Evolutionary conservation across 1,284 basidiomycete genomes (phyloP), one percentile per base, ranked within the genome.

Genomic region (Ustilago hordei): DNA sequence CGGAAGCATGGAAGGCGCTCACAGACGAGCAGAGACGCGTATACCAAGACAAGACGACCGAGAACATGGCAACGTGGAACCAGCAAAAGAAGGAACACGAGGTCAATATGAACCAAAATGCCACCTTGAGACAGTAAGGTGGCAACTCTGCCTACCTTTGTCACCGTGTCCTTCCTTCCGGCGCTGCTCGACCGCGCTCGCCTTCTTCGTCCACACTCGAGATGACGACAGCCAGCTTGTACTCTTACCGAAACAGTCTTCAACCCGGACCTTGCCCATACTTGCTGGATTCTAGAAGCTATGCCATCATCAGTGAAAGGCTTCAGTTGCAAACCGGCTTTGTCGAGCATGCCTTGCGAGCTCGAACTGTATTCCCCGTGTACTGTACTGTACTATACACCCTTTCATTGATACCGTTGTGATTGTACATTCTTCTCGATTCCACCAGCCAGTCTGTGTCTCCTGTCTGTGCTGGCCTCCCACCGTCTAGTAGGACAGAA

Each of bases 31-130:
- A 83, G 60, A 60, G 77, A 36, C 68, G 69, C 19, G 72, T 81
- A 19, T 81, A 81, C 47, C 75, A 81, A 55, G 80, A 81, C 57
- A 78, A 80, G 72, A 81, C 80, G 36, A 70, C 71, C 19, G 80
- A 81, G 55, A 73, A 72, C 61, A 81, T 81, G 80, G 79, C 70
- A 39, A 69, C 67, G 31, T 81, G 80, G 80, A 75, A 66, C 41
- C 71, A 74, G 58, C 70, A 80, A 61, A 81, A 81, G 71, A 78
- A 80, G 60, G 69, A 75, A 15, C 78, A 80, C 73, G 70, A 74
- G 41, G 71, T 61, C n/a, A 61, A 32, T 55, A 69, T 72, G 75
- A 32, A 63, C 3, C 64, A 61, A 34, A 32, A 45, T 17, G 32
- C 60, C 3, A 36, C 67, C 15, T 56, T 76, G 41, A 69, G 71